A percentile compares a stretch with the other conserved stretches of the same genome.
phyloP scores from a whole-genome alignment of 257 asterid genomes.

The Penstemon davidsonii region DNA sequence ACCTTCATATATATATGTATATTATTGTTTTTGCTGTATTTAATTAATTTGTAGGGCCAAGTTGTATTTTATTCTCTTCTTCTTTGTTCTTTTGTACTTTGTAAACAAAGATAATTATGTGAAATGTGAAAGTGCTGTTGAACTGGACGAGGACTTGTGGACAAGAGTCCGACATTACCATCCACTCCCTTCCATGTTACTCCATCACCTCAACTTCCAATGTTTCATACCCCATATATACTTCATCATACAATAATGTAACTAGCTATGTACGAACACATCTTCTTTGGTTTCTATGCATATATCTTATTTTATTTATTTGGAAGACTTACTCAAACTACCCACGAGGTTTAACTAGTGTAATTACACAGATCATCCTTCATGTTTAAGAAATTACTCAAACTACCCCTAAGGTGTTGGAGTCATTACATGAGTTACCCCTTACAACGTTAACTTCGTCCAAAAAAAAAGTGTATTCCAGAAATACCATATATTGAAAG shows the following conservation, averaged over 20 bases:
- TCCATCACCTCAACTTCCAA: constrained; percentile 50
- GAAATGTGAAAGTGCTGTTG: constrained; percentile 29
- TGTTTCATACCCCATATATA: background rate
- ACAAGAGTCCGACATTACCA: constrained; percentile 73
- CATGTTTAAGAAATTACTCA: no score
- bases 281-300: background rate
- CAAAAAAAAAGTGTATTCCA: no score
- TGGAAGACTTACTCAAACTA: background rate
- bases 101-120: constrained; percentile 31
- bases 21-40: constrained; percentile 28
- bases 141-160: constrained; percentile 63
- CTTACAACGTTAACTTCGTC: no score
- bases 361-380: no score
- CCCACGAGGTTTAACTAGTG: no score
- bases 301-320: background rate
- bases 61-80: constrained; percentile 41
- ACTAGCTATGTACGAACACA: background rate
- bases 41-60: constrained; percentile 37
- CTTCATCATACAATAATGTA: no score
- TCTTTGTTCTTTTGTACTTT: constrained; percentile 49
- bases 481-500: no score
- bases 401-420: no score
- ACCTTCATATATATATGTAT: background rate
- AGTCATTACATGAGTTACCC: no score
- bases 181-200: constrained; percentile 64